phyloP scores from a whole-genome alignment of 257 asterid species.

The Thymus mandschuricus region DNA sequence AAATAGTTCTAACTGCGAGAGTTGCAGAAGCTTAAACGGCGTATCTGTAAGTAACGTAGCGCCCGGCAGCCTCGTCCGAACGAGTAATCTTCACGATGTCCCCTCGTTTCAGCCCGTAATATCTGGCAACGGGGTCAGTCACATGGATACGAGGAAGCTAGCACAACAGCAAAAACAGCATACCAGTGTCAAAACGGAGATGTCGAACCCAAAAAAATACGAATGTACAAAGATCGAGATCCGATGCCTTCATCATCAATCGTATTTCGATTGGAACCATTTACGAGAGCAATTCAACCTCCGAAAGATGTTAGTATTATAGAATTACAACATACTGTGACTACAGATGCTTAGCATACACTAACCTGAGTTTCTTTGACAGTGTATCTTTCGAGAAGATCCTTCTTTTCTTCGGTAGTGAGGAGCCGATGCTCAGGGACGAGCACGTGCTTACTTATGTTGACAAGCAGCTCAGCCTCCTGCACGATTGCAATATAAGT shows the following conservation, averaged over 20 bases:
- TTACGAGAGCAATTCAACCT: not conserved
- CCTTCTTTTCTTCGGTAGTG: slow-evolving; percentile 64
- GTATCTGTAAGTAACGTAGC: slow-evolving; percentile 73
- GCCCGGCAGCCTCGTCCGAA: slow-evolving; percentile 93
- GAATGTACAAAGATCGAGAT: no score
- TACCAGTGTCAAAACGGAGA: no score
- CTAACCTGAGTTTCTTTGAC: slow-evolving; percentile 84
- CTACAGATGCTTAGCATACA: slow-evolving; percentile 3
- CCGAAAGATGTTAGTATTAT: not conserved
- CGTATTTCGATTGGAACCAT: no score
- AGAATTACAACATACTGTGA: not conserved
- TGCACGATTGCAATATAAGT: slow-evolving; percentile 19
- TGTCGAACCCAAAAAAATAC: no score
- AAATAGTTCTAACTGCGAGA: not conserved
- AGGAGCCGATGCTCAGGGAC: slow-evolving; percentile 76
- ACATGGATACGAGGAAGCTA: slow-evolving; percentile 84
- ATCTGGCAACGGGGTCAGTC: slow-evolving; percentile 78
- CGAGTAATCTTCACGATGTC: slow-evolving; percentile 86
- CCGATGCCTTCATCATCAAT: no score
- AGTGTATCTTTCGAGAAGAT: slow-evolving; percentile 73
- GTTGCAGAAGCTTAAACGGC: slow-evolving; percentile 51
- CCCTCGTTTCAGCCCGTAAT: slow-evolving; percentile 79
- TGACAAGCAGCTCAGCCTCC: slow-evolving; percentile 64
- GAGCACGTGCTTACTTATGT: slow-evolving; percentile 66
- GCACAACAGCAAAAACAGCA: slow-evolving; percentile 5